Evolutionary conservation across 1,284 basidiomycete species (phyloP).

Genomic region (Rhodotorula sp.): DNA sequence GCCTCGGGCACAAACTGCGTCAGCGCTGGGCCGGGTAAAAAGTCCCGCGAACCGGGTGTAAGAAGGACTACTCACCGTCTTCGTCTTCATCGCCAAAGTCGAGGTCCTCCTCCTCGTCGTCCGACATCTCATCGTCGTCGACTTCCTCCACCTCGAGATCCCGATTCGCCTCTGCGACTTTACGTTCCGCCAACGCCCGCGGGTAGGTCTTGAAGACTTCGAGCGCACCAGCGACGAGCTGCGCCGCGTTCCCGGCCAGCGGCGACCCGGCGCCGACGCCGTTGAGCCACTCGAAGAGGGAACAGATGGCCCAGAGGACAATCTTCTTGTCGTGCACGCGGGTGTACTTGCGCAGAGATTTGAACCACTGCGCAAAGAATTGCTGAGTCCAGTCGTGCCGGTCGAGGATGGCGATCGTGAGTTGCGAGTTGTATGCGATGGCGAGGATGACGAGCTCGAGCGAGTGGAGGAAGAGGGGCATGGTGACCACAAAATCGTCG

Average conservation of each 20-base stretch:
- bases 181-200: constrained; percentile 18
- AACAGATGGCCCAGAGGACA: constrained; percentile 69
- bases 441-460: constrained; percentile 78
- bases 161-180: constrained; percentile 39
- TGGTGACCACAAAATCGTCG: constrained; percentile 55
- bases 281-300: constrained; percentile 67
- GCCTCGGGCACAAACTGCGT: neutral
- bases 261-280: constrained; percentile 12
- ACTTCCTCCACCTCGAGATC: constrained; percentile 40
- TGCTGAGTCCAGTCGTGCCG: constrained; percentile 55
- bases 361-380: constrained; percentile 81
- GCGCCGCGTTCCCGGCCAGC: constrained; percentile 44
- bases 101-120: constrained; percentile 26
- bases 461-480: constrained; percentile 68
- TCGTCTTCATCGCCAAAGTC: constrained; percentile 21
- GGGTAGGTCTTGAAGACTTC: constrained; percentile 70
- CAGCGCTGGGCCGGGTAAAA: too few relatives aligned
- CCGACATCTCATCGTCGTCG: constrained; percentile 25
- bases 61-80: constrained; percentile 7
- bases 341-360: constrained; percentile 62
- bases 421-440: constrained; percentile 77
- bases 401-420: constrained; percentile 74
- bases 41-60: neutral
- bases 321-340: constrained; percentile 91
- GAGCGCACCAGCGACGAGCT: constrained; percentile 65